Base-by-base conservation (phyloP, 805 yeast genomes). In the Starmerella powellii region DNA sequence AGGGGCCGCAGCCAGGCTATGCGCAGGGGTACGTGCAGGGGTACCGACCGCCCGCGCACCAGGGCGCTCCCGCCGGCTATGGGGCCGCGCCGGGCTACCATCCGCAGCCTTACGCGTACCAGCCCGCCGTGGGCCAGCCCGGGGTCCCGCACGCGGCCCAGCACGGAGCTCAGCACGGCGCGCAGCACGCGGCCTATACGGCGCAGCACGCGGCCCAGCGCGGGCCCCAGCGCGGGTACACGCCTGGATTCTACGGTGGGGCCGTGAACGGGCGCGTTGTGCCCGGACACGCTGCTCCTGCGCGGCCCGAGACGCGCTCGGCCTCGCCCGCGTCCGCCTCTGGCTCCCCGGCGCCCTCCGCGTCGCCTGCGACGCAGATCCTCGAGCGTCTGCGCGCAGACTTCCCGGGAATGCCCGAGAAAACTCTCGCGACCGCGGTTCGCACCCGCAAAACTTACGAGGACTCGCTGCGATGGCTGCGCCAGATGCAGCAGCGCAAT, bases 391-490 rank as follows among this genome's bases (percentile, higher is more conserved):
- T 48, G 36, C 43, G 47, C 44, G 35, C 12, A 16, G 52, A 41
- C 16, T 48, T 48, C 42, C 57, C 59, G 26, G 52, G 43, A 26
- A 44, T 49, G 26, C 49, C 52, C 24, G 52, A 46, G 36, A 47
- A 46, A 12, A 50, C 50, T 45, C 47, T 55, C 43, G 46, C 50
- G 21, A 47, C 55, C 17, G 59, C 59, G 8, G 55, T 54, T 38
- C 52, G 56, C 34, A 51, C 55, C 15, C 49, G 49, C 24, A 49
- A 48, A 40, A 60, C 61, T 11, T 59, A 49, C 44, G 63, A 62
- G 34, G 62, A 52, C 26, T 62, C 66, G 16, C 56, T 62, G 17
- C 49, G 50, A 12, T 61, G 64, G 64, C 55, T 62, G 24, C 41
- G 52, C 18, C 51, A 47, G 29, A 56, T 53, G 57, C 50, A 54